Evolutionary conservation across 2,329 filamentous ascomycete species (phyloP).

Genomic region (Leptographium radiaticola): DNA sequence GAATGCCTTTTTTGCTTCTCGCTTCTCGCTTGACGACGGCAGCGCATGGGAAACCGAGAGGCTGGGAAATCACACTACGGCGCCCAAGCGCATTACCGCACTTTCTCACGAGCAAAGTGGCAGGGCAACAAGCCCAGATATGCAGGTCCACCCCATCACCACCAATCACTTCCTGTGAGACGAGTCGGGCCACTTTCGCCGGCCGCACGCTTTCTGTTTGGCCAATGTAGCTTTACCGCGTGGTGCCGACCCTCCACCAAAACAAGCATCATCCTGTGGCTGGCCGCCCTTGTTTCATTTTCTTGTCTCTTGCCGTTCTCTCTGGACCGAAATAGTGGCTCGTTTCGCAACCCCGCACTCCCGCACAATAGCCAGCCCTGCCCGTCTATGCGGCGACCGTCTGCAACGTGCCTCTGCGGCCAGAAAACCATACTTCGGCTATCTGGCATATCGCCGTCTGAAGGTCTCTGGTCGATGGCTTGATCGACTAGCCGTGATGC

Average conservation of each 20-base stretch:
- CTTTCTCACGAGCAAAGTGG: background rate
- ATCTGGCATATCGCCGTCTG: too few relatives aligned
- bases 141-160: background rate
- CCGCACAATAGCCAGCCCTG: too few relatives aligned
- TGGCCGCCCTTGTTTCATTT: background rate
- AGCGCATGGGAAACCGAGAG: slow-evolving; percentile 19
- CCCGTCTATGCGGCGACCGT: too few relatives aligned
- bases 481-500: background rate
- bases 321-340: too few relatives aligned
- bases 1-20: background rate
- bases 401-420: background rate
- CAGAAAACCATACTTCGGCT: too few relatives aligned
- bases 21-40: background rate
- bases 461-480: too few relatives aligned
- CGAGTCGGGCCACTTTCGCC: background rate
- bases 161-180: background rate
- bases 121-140: background rate
- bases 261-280: too few relatives aligned
- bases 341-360: too few relatives aligned
- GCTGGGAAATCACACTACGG: slow-evolving; percentile 15
- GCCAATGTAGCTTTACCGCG: too few relatives aligned
- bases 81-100: background rate
- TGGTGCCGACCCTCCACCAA: too few relatives aligned
- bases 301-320: background rate
- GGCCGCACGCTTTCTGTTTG: background rate